Conservation (phyloP, 192 early-diverging fungal species). For the Fimicolochytrium jonesii region DNA sequence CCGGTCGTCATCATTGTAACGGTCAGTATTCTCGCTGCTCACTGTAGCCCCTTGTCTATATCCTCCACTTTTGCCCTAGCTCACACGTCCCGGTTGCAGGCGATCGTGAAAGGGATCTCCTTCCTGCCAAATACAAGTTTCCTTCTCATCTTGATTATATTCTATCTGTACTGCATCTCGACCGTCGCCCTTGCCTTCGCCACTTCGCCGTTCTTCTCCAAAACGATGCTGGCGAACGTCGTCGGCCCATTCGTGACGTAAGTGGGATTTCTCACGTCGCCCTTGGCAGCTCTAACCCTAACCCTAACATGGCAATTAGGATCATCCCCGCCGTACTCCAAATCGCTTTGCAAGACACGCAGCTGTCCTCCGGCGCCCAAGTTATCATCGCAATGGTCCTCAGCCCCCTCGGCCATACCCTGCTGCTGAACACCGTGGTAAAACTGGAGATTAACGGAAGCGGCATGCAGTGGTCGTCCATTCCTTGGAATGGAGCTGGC, state of each 20-base stretch:
- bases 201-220: constrained; percentile 53
- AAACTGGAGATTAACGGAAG: constrained; percentile 54
- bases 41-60: too few relatives aligned
- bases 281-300: constrained; percentile 34
- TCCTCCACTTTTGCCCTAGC: constrained; percentile 39
- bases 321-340: constrained; percentile 54
- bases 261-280: too few relatives aligned
- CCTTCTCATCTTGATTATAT: constrained; percentile 40
- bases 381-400: constrained; percentile 49
- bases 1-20: not conserved
- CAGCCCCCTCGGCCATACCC: constrained; percentile 35
- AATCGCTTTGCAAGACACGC: not conserved
- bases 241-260: constrained; percentile 68
- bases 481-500: constrained; percentile 32
- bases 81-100: constrained; percentile 44
- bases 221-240: constrained; percentile 46
- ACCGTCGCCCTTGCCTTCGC: constrained; percentile 59
- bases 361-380: constrained; percentile 33
- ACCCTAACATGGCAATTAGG: constrained; percentile 41
- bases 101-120: constrained; percentile 48
- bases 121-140: constrained; percentile 52
- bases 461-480: constrained; percentile 30
- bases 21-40: too few relatives aligned
- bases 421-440: constrained; percentile 48
- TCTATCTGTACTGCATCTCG: constrained; percentile 57